phyloP scores from a whole-genome alignment of 1,284 basidiomycete species.

The Moesziomyces antarcticus region DNA sequence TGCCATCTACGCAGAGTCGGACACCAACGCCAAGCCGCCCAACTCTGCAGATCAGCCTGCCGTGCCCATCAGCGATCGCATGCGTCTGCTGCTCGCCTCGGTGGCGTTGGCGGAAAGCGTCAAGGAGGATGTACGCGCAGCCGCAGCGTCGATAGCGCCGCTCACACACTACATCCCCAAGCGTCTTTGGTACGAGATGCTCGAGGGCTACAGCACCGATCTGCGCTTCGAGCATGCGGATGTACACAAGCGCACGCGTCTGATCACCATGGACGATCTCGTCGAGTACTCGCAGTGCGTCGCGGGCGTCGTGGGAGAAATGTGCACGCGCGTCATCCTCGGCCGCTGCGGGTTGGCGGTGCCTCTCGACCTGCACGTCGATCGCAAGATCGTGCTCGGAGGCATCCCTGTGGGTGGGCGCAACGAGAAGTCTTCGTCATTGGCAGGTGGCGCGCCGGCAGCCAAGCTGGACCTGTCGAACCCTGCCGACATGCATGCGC shows the following conservation, averaged over 20 bases:
- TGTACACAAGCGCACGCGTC: constrained; percentile 3
- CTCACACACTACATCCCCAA: constrained; percentile 49
- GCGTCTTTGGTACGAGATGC: constrained; percentile 56
- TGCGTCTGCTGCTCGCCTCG: constrained; percentile 16
- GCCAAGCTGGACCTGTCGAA: constrained; percentile 7
- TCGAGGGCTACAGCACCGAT: constrained; percentile 55
- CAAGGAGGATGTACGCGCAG: constrained; percentile 34
- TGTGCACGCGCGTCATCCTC: constrained; percentile 59
- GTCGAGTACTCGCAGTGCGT: constrained; percentile 62
- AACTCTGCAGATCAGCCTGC: not conserved
- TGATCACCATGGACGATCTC: constrained; percentile 42
- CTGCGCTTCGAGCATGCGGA: constrained; percentile 41
- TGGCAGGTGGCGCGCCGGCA: not conserved
- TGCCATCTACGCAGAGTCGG: constrained; percentile 22
- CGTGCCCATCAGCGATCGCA: constrained; percentile 17
- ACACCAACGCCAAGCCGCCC: not conserved
- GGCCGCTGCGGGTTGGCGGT: constrained; percentile 39
- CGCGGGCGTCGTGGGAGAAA: constrained; percentile 59
- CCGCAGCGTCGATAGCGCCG: constrained; percentile 50
- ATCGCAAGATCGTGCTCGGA: constrained; percentile 22
- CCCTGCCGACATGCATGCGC: constrained; percentile 12
- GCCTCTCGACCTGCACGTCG: constrained; percentile 29
- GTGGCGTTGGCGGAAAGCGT: constrained; percentile 12
- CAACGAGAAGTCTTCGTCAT: not conserved
- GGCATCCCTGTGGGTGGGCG: not conserved